Conservation (phyloP, 768 basidiomycete species). For the Lentinula aciculospora region DNA sequence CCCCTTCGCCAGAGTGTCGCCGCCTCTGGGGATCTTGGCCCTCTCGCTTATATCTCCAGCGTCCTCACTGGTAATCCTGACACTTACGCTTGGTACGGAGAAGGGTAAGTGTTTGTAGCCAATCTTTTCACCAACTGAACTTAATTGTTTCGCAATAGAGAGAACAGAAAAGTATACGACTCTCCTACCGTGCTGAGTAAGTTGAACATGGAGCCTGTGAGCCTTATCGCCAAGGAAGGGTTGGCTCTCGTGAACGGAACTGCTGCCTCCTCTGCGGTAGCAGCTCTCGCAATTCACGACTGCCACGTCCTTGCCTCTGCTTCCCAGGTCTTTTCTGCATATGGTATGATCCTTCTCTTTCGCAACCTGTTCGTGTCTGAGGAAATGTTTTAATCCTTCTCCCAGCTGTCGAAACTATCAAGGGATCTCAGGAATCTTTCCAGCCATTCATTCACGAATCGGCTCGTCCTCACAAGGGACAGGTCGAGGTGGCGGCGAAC, state of each 20-base stretch:
- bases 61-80: not conserved
- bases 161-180: not conserved
- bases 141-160: not conserved
- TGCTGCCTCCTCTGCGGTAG: not conserved
- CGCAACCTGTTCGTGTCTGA: too few relatives aligned
- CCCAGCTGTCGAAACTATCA: conserved; percentile 1
- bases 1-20: not conserved
- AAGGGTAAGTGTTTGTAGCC: not conserved
- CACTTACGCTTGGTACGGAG: not conserved
- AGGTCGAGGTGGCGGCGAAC: not conserved
- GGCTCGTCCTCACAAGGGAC: not conserved
- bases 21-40: not conserved
- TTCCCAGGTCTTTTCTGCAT: not conserved
- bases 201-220: not conserved
- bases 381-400: too few relatives aligned
- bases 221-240: not conserved
- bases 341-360: not conserved
- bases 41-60: not conserved
- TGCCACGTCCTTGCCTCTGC: not conserved
- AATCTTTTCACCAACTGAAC: not conserved
- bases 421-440: not conserved
- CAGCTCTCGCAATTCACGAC: not conserved
- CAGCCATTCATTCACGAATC: conserved; percentile 27
- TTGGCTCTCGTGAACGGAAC: conserved; percentile 1
- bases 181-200: not conserved